Base-by-base conservation (phyloP, 108 stramenopile species). In the Cyclotella kingstonii region DNA sequence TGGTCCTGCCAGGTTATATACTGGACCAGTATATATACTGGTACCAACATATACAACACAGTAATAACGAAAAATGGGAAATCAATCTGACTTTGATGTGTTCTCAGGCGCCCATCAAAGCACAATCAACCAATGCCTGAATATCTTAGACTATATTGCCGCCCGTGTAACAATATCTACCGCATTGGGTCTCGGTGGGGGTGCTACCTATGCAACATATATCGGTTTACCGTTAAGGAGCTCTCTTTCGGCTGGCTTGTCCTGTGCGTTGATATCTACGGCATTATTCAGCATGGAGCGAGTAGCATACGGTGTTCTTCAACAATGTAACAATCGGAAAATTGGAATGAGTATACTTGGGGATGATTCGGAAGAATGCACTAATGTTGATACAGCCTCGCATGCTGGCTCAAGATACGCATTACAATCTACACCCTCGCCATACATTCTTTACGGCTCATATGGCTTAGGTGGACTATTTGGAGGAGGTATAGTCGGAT, bases 201-300 rank as follows among this genome's bases (percentile, higher is more conserved):
- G 86, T n/a, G 77, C 82, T 11, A 45, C 64, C 6, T 59, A 59
- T 28, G 69, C 79, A 1, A 72, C 81, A 1, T 78, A 57, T 25
- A 72, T 50, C 58, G 86, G 86, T 10, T 59, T 63, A 8, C 86
- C 86, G 5, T 43, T 78, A 12, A 54, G 69, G 21, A 81, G 80
- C 26, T 66, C 83, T 0, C 18, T 84, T 15, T 71, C 70, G 26
- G 63, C 68, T 8, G 79, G 70, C 29, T 29, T 58, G 22, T 83
- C 83, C 18, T 85, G 80, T 54, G 85, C 82, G 0, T 62, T 90
- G 46, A 68, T 84, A 22, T 84, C 66, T 12, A 87, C 89, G 12
- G 78, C 80, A 15, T 73, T 82, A 29, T 85, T 87, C 61, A 82
- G 69, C 0, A 19, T 61, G 39, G 85, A 90, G 65, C 73, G 86